phyloP scores from a whole-genome alignment of 169 alveolate genomes.

The Eimeria necatrix region DNA sequence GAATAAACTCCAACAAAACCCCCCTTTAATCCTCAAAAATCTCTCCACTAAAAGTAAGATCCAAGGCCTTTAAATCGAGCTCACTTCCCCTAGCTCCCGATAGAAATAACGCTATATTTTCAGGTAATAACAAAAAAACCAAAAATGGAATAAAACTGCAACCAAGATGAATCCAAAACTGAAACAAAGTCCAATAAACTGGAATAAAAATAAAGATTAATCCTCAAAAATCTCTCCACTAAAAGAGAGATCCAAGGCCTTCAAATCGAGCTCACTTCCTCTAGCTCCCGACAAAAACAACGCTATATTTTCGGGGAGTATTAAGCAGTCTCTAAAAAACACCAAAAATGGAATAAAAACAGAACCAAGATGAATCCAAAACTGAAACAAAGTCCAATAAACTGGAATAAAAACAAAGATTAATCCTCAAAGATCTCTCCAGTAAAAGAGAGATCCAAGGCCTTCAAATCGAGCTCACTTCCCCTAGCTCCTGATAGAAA shows the following conservation, averaged over 20 bases:
- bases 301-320: constrained; percentile 80
- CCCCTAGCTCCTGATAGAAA: constrained; percentile 80
- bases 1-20: too few relatives aligned
- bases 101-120: constrained; percentile 76
- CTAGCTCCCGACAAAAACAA: constrained; percentile 77
- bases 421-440: constrained; percentile 74
- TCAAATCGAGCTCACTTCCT: constrained; percentile 66
- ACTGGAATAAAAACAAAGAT: background rate
- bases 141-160: too few relatives aligned
- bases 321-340: constrained; percentile 67
- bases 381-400: background rate
- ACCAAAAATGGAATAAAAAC: background rate
- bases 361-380: background rate
- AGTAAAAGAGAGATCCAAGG: constrained; percentile 15
- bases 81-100: constrained; percentile 80
- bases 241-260: constrained; percentile 26
- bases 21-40: too few relatives aligned
- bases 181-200: background rate
- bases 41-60: constrained; percentile 64
- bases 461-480: constrained; percentile 45
- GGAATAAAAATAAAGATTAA: background rate
- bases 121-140: constrained; percentile 71
- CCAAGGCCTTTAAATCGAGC: constrained; percentile 18
- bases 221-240: constrained; percentile 69
- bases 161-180: background rate